Evolutionary conservation across 768 basidiomycete species (phyloP), one percentile per base, ranked within the genome.

Genomic region (Kwoniella sp.): DNA sequence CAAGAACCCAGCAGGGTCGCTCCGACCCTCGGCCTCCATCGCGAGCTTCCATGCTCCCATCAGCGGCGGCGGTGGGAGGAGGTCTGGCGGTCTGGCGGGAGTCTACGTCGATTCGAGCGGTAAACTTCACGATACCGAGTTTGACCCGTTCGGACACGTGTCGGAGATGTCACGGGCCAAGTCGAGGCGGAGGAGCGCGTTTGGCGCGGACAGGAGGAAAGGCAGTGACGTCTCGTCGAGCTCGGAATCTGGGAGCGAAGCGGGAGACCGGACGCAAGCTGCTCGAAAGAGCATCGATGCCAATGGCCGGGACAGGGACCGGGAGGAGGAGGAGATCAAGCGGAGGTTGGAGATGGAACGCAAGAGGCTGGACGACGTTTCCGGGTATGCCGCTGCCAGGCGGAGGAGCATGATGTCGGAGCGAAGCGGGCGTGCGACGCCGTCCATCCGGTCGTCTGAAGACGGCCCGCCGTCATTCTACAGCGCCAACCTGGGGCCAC

Each of bases 111-210:
- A 74, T 52, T 41, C 65, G 14, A 59, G 62, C 29, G 70, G 70
- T 3, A 59, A 59, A 50, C 36, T 70, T 5, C 73, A 74, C 46
- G 73, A 74, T 63, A 70, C 68, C 27, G 73, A 74, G 42, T 74
- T 65, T 55, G 73, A 74, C 46, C 73, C 73, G 6, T 74, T 74
- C 46, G 62, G 51, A 28, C 63, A 63, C 26, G 67, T 74, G 6
- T 53, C 70, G 5, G 60, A 62, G 26, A 65, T 63, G 60, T 58
- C 61, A 14, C 26, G 69, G 28, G 61, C 59, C n/a, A 63, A 67
- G 40, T 67, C 56, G 22, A 53, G 54, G 29, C 49, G 63, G 29
- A 22, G 62, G 20, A 60, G 59, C n/a, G 73, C 70, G 8, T 74
- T 74, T 43, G 73, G 73, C 17, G 54, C 63, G 17, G 60, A 67